Evolutionary conservation across 495 filamentous ascomycete genomes (phyloP).

Genomic region (Annulohypoxylon nitens): DNA sequence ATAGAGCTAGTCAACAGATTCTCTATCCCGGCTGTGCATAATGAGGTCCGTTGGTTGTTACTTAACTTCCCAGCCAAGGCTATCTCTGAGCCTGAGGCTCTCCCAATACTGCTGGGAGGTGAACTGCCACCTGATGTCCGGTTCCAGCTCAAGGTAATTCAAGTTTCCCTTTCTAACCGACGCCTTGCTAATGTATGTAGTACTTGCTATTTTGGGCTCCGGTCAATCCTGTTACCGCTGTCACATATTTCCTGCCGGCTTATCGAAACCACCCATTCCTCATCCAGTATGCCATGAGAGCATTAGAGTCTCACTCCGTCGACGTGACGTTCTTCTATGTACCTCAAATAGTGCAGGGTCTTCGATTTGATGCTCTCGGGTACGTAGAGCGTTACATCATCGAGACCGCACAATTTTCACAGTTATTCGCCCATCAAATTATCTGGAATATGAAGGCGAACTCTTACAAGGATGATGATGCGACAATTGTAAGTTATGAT

Average conservation of each 20-base stretch:
- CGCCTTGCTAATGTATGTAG: conserved; percentile 62
- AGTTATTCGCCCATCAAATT: conserved; percentile 97
- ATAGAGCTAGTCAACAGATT: conserved; percentile 86
- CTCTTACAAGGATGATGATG: conserved; percentile 96
- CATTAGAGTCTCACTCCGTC: conserved; percentile 90
- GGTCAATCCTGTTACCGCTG: conserved; percentile 90
- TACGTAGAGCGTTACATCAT: conserved; percentile 97
- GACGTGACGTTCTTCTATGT: conserved; percentile 99
- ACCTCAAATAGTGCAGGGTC: conserved; percentile 94
- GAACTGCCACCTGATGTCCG: conserved; percentile 81
- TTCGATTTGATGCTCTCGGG: conserved; percentile 94
- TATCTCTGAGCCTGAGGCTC: conserved; percentile 79
- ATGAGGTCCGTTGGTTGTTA: conserved; percentile 81
- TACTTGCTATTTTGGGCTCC: conserved; percentile 96
- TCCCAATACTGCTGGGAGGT: conserved; percentile 83
- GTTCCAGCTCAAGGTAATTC: conserved; percentile 82
- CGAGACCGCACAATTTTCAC: conserved; percentile 94
- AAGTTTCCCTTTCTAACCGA: conserved; percentile 8
- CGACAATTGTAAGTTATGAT: conserved; percentile 74
- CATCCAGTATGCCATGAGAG: conserved; percentile 96
- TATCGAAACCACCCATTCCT: conserved; percentile 96
- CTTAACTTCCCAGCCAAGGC: conserved; percentile 86
- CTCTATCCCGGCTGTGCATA: conserved; percentile 75
- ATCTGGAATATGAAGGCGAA: conserved; percentile 99
- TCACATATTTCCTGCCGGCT: conserved; percentile 91